phyloP scores from a whole-genome alignment of 331 rosid species.

The Stylosanthes scabra region DNA sequence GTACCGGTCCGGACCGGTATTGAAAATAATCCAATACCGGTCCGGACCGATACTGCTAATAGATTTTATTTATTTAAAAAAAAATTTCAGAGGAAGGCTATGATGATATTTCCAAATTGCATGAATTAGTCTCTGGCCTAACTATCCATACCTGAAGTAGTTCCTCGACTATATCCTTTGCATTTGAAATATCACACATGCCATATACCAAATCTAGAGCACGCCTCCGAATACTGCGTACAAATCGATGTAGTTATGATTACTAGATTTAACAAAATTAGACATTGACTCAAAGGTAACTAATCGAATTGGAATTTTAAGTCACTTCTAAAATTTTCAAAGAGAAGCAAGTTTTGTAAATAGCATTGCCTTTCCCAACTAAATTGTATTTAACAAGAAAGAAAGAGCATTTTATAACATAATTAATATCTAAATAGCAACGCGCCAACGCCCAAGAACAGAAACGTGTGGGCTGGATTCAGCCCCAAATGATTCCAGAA shows the following conservation, averaged over 20 bases:
- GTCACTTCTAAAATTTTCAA: not conserved
- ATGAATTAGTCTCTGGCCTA: conserved; percentile 29
- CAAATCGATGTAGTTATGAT: conserved; percentile 41
- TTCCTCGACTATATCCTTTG: conserved; percentile 99
- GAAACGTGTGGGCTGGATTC: too few species aligned
- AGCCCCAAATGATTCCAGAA: too few species aligned
- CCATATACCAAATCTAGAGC: conserved; percentile 99
- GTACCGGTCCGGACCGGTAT: too few species aligned
- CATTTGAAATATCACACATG: conserved; percentile 98
- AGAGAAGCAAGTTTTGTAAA: not conserved
- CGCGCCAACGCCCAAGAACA: too few species aligned
- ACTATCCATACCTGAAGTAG: conserved; percentile 75
- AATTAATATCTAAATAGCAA: not conserved
- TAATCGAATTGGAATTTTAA: not conserved
- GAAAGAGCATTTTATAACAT: not conserved
- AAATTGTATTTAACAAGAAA: not conserved
- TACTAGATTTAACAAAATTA: conserved; percentile 19
- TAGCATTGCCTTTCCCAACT: not conserved
- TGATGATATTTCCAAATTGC: conserved; percentile 26
- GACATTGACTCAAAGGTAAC: not conserved
- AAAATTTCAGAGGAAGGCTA: too few species aligned
- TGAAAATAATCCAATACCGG: too few species aligned
- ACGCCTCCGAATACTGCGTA: conserved; percentile 93
- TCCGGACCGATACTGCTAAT: too few species aligned
- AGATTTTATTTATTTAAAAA: too few species aligned